Evolutionary conservation across 176 grass and related monocot genomes (phyloP).

Genomic region (Aegilops bicornis): DNA sequence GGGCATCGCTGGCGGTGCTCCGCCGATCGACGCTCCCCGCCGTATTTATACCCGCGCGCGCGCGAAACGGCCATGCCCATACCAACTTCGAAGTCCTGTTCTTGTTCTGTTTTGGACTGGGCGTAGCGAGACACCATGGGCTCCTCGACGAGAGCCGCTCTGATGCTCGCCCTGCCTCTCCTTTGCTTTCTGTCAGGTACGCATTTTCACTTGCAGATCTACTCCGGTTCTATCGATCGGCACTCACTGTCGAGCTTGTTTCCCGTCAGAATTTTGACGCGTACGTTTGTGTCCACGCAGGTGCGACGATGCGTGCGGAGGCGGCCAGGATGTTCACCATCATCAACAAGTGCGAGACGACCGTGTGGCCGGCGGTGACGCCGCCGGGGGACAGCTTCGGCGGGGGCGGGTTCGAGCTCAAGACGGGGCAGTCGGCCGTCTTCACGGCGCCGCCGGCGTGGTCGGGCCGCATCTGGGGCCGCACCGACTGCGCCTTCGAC

Average conservation of each 20-base stretch:
- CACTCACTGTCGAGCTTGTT: too few relatives aligned
- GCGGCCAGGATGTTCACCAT: conserved; percentile 52
- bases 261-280: too few relatives aligned
- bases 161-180: conserved; percentile 13
- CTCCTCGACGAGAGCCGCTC: background rate
- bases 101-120: background rate
- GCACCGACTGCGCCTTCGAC: conserved; percentile 64
- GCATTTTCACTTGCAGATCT: background rate
- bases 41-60: background rate
- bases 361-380: conserved; percentile 56
- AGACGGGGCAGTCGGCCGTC: conserved; percentile 49
- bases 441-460: conserved; percentile 45
- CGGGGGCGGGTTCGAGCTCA: conserved; percentile 59
- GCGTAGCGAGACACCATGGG: conserved; percentile 2
- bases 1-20: background rate
- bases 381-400: conserved; percentile 52
- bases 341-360: conserved; percentile 56
- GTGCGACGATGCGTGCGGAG: conserved; percentile 8
- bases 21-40: background rate
- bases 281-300: background rate
- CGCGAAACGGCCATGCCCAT: background rate
- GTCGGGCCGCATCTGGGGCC: conserved; percentile 70
- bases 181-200: conserved; percentile 44
- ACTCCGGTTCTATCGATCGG: too few relatives aligned
- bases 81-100: background rate